Evolutionary conservation across 2,329 filamentous ascomycete genomes (phyloP).

Genomic region (Verticillium isaacii): DNA sequence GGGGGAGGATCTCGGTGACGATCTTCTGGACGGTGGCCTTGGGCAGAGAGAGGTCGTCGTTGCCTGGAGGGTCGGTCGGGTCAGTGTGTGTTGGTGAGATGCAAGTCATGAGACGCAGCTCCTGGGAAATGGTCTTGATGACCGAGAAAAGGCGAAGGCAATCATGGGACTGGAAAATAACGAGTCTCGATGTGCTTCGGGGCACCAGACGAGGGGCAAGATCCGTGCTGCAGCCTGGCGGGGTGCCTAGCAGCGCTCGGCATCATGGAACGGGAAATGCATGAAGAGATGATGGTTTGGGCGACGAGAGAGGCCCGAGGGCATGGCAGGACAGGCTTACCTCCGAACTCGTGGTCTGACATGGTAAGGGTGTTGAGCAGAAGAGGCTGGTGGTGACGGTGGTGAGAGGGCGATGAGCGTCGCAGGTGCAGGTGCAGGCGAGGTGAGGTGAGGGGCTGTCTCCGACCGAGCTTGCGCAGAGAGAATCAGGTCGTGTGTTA

Average conservation of each 20-base stretch:
- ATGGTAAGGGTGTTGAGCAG: constrained; percentile 29
- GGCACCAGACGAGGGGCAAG: background rate
- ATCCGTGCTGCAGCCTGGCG: background rate
- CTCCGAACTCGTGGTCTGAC: constrained; percentile 64
- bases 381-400: background rate
- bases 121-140: too few relatives aligned
- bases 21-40: constrained; percentile 77
- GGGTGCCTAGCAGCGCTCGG: background rate
- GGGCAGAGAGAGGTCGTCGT: constrained; percentile 59
- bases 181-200: background rate
- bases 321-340: constrained; percentile 33
- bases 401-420: background rate
- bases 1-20: constrained; percentile 85
- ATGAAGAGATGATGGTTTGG: background rate
- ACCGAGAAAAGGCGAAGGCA: too few relatives aligned
- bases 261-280: background rate
- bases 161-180: background rate
- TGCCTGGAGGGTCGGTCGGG: constrained; percentile 32
- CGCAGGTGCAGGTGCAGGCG: background rate
- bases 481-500: too few relatives aligned
- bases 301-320: background rate
- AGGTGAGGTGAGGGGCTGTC: background rate
- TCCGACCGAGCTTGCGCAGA: background rate
- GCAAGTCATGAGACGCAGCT: background rate
- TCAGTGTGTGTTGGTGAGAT: background rate